Evolutionary conservation across 441 rosid genomes (phyloP).

Genomic region (Sinapis alba): DNA sequence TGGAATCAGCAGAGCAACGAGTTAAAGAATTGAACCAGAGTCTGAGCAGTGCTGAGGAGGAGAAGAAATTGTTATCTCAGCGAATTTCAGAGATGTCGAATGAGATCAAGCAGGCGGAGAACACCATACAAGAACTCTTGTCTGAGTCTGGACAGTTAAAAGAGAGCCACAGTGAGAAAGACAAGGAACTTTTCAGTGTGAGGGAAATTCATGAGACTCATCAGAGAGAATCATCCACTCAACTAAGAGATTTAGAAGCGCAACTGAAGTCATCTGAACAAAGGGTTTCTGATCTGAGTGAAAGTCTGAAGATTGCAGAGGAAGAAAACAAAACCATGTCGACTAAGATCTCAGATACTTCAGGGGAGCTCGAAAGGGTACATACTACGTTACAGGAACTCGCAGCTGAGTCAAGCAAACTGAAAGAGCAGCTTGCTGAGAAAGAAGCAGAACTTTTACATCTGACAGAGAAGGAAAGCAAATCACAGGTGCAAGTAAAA

Average conservation of each 20-base stretch:
- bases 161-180: constrained; percentile 28
- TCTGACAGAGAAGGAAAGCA: constrained; percentile 45
- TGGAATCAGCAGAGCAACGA: constrained; percentile 59
- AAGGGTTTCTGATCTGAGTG: constrained; percentile 51
- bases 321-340: constrained; percentile 48
- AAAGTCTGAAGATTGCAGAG: constrained; percentile 42
- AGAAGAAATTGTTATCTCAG: constrained; percentile 48
- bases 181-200: constrained; percentile 32
- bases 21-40: constrained; percentile 50
- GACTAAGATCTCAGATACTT: constrained; percentile 33
- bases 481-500: constrained; percentile 52
- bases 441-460: constrained; percentile 31
- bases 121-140: constrained; percentile 4
- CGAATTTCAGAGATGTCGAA: constrained; percentile 27
- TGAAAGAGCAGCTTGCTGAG: constrained; percentile 47
- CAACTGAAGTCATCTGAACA: constrained; percentile 63
- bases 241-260: constrained; percentile 50
- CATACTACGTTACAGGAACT: constrained; percentile 47
- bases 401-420: constrained; percentile 47
- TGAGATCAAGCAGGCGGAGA: constrained; percentile 51
- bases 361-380: constrained; percentile 46
- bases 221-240: constrained; percentile 36
- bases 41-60: constrained; percentile 40
- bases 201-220: constrained; percentile 37
- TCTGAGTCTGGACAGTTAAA: constrained; percentile 7